Conservation (phyloP, 148 eudicot species). For the Amaranthus cruentus region DNA sequence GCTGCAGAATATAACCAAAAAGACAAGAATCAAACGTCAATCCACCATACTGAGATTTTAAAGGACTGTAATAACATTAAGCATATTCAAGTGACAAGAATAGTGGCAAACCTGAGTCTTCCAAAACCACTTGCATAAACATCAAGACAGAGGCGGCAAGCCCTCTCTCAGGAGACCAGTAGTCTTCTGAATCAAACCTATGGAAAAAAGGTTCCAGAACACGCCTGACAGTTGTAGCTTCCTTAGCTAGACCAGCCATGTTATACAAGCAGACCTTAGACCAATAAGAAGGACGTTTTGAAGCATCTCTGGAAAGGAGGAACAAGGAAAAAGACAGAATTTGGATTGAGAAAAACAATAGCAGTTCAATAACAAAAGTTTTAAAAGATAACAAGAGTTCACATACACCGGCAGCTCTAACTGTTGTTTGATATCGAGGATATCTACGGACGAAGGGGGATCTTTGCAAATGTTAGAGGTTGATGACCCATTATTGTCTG, state of each 20-base stretch:
- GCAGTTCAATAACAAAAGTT: background rate
- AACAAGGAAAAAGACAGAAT: constrained; percentile 10
- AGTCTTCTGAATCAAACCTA: constrained; percentile 67
- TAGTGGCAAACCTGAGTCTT: constrained; percentile 64
- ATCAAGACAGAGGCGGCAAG: constrained; percentile 64
- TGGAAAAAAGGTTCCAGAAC: constrained; percentile 84
- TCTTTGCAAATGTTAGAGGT: constrained; percentile 10
- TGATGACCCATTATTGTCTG: constrained; percentile 28
- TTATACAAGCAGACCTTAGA: constrained; percentile 74
- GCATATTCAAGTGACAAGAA: background rate
- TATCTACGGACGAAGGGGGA: constrained; percentile 27
- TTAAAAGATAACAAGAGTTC: background rate
- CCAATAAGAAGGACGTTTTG: constrained; percentile 81
- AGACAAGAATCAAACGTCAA: constrained; percentile 14
- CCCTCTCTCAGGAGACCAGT: constrained; percentile 72
- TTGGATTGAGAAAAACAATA: constrained; percentile 3
- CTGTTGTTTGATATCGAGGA: constrained; percentile 34
- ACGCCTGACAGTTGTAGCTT: constrained; percentile 80
- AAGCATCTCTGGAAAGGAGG: constrained; percentile 43
- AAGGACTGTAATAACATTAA: constrained; percentile 1
- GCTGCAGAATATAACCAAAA: constrained; percentile 17
- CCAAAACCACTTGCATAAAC: constrained; percentile 61
- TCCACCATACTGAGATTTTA: background rate
- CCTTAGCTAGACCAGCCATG: constrained; percentile 77
- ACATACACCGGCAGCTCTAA: constrained; percentile 47